These are phyloP conservation scores for Dinochytrium kinnereticum DNA, from an alignment of 371 early-diverging fungal genomes.

Conservation along the genomic window DNA sequence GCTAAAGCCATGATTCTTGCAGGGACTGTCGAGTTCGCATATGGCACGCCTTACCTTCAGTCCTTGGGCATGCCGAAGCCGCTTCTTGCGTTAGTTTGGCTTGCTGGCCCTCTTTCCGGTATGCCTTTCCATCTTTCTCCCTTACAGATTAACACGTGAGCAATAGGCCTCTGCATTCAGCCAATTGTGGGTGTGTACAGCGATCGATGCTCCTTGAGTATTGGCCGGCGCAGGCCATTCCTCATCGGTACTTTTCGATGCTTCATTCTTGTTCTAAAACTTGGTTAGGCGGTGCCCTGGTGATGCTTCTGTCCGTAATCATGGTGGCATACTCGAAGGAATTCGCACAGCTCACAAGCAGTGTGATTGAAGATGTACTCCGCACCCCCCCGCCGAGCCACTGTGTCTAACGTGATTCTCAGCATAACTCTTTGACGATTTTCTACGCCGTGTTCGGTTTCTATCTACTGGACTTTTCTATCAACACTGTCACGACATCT, in stretches of 20 bases:
- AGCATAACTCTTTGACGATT: constrained; percentile 25
- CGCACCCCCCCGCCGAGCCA: no score
- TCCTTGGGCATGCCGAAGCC: constrained; percentile 85
- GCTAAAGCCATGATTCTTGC: neutral
- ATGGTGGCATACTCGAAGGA: constrained; percentile 85
- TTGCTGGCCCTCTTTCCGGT: constrained; percentile 93
- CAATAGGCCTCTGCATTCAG: constrained; percentile 45
- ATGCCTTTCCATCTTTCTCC: neutral
- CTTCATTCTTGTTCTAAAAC: constrained; percentile 42
- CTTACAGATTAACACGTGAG: neutral
- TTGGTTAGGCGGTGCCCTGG: constrained; percentile 71
- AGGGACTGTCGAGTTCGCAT: constrained; percentile 57
- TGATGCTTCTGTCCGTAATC: constrained; percentile 67
- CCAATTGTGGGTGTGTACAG: constrained; percentile 52
- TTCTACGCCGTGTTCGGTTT: constrained; percentile 78
- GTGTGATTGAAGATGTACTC: neutral
- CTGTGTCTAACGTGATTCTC: neutral
- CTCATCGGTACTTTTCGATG: constrained; percentile 36
- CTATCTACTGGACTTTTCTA: constrained; percentile 88
- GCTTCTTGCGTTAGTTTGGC: constrained; percentile 90
- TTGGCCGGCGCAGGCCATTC: constrained; percentile 52
- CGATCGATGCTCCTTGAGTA: constrained; percentile 37
- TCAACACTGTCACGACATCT: constrained; percentile 84
- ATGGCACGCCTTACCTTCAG: constrained; percentile 88
- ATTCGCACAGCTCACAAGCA: constrained; percentile 51